Conservation (phyloP, 1,139 yeast species). For the Debaryomyces nepalensis region DNA sequence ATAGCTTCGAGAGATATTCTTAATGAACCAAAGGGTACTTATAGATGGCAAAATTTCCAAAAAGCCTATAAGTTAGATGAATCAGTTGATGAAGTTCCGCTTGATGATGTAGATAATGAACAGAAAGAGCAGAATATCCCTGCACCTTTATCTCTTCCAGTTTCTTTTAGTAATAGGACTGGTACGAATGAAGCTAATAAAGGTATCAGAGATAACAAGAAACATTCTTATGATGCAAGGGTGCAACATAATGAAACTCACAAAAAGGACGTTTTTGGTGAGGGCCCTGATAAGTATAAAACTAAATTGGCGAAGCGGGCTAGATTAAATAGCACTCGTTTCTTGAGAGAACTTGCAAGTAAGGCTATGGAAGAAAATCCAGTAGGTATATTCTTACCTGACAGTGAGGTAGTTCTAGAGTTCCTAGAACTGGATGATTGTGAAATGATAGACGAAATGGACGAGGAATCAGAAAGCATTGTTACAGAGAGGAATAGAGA, state of each 20-base stretch:
- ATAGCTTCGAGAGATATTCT: conserved; percentile 71
- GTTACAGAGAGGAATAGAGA: conserved; percentile 56
- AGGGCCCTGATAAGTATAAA: conserved; percentile 68
- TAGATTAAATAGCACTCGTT: conserved; percentile 56
- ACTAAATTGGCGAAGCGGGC: conserved; percentile 50
- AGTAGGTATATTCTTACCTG: conserved; percentile 55
- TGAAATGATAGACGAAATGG: conserved; percentile 40
- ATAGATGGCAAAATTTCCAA: conserved; percentile 51
- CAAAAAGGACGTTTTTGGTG: conserved; percentile 73
- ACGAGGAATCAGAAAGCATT: conserved; percentile 44
- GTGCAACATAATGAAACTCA: conserved; percentile 71
- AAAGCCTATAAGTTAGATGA: conserved; percentile 21
- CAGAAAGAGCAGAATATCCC: conserved; percentile 35
- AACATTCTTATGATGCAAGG: conserved; percentile 79
- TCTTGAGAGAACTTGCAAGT: conserved; percentile 59
- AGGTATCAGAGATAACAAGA: conserved; percentile 85
- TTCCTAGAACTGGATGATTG: conserved; percentile 55
- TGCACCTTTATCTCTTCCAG: conserved; percentile 48
- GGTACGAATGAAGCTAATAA: conserved; percentile 74
- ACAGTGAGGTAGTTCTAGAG: conserved; percentile 55
- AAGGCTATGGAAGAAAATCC: conserved; percentile 47
- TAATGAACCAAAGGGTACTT: conserved; percentile 48
- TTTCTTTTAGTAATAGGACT: conserved; percentile 84
- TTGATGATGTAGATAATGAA: conserved; percentile 35
- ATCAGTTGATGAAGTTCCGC: conserved; percentile 27